Evolutionary conservation across 306 rosid genomes (phyloP), one percentile per base, ranked within the genome.

Genomic region (Rubus parviflorus): DNA sequence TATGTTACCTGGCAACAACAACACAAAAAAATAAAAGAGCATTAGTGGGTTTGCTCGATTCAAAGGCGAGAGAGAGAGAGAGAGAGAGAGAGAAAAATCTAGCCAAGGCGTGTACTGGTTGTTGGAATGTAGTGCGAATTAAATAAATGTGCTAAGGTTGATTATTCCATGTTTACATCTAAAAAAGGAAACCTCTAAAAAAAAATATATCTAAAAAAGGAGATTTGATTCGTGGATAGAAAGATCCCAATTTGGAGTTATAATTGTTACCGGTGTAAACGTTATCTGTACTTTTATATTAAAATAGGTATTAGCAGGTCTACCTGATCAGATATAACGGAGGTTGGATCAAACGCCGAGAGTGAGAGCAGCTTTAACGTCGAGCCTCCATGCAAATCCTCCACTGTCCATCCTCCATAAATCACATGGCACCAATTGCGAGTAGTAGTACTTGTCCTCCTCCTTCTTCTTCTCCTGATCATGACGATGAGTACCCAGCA

Each of bases 301-400:
- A 30, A 30, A 30, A 30, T 30, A 30, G 35, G 35, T 30, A 30
- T 30, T 30, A 30, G 35, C 35, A 30, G 35, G 35, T 30, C 35
- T 30, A 80, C 79, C 79, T 80, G 72, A 74, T 65, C 19, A 11
- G 45, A 38, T 19, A 17, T 8, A 1, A 37, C 25, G 37, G 41
- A 46, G 9, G 54, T 22, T 30, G 25, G 14, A 52, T 57, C 62
- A 80, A 57, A 75, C 87, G 75, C 90, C 89, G 72, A 87, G 76
- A 66, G 87, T 82, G 42, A 90, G 92, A 15, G 92, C 90, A 60
- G 94, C 85, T 61, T 79, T 83, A 63, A 88, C 88, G 87, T 90
- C 92, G 3, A 90, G 83, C 78, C 89, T 84, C 92, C 94, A 90
- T 86, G 92, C 92, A 88, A 84, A 88, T 86, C 94, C 92, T 68